Evolutionary conservation across 2,329 filamentous ascomycete genomes (phyloP), one percentile per base, ranked within the genome.

Genomic region (Hirsutella minnesotensis): DNA sequence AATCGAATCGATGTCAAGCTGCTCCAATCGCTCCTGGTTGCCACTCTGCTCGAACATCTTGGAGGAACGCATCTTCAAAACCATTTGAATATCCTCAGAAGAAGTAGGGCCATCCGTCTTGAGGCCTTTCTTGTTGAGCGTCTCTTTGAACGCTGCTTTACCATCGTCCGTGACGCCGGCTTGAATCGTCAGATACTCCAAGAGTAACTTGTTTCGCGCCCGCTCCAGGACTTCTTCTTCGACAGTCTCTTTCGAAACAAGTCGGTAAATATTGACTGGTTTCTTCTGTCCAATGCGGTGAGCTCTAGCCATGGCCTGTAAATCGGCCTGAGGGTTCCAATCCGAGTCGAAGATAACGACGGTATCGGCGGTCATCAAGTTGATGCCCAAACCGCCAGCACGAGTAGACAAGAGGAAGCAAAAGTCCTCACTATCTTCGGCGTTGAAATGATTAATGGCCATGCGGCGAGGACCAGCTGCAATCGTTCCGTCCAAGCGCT

Each of bases 11-110:
- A 98, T 96, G 59, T 98, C 92, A 20, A 98, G 80, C 63, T 95
- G 88, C 64, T 98, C 92, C 5, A 98, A 73, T 59, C 94, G 92
- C 65, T 90, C 84, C 63, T 98, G 92, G 58, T 98, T 98, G 46
- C 87, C 86, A 10, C 86, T 92, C 61, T 95, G 90, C 63, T 96
- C 90, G 53, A 98, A 98, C 83, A 98, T 94, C 64, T 92, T 95
- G 59, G 95, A 92, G n/a, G 92, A 94, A 52, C 92, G 84, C 65
- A 90, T 88, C 68, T 96, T 96, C 56, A 98, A 75, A 46, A 98
- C 94, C 61, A 86, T 85, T 48, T 92, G 94, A 51, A 96, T 96
- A 56, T 95, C 92, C 50, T 95, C 90, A 1, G 86, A 86, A 3
- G 87, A 94, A 46, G 82, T 90, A 8, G 90, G 89, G 53, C 94